Conservation (phyloP, 306 rosid species). For the Nissolia schottii region DNA sequence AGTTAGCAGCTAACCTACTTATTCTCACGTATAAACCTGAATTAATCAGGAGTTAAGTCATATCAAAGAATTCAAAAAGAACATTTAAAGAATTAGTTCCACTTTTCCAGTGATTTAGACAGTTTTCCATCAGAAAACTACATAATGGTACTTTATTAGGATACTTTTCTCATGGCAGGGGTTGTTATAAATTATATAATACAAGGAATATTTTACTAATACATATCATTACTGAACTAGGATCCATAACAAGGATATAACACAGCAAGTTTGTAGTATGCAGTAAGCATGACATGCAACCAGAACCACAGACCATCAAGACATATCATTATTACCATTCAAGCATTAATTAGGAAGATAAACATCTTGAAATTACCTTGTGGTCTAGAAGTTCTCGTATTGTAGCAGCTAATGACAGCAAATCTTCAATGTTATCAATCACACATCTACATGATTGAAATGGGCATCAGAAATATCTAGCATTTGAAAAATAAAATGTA, state of each 20-base stretch:
- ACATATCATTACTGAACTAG: not conserved
- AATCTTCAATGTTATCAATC: slow-evolving; percentile 41
- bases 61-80: not conserved
- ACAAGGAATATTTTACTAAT: slow-evolving; percentile 7
- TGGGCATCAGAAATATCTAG: slow-evolving; percentile 27
- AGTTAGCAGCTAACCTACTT: not conserved
- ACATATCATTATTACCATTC: not conserved
- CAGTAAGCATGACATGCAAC: slow-evolving; percentile 3
- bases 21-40: not conserved
- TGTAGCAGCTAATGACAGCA: slow-evolving; percentile 49
- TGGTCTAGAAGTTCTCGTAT: slow-evolving; percentile 53
- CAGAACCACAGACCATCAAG: slow-evolving; percentile 8
- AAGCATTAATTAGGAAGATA: slow-evolving; percentile 7
- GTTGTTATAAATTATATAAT: not conserved
- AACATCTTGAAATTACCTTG: slow-evolving; percentile 52
- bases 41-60: slow-evolving; percentile 1
- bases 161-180: not conserved
- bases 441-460: slow-evolving; percentile 40
- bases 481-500: slow-evolving; percentile 9
- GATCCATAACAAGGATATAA: not conserved
- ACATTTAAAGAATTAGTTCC: not conserved
- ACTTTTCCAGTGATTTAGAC: not conserved
- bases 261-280: not conserved
- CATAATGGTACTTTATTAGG: slow-evolving; percentile 11
- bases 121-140: not conserved